These are phyloP conservation scores for Eucommia ulmoides DNA, from an alignment of 257 asterid species.

Conservation along the genomic window DNA sequence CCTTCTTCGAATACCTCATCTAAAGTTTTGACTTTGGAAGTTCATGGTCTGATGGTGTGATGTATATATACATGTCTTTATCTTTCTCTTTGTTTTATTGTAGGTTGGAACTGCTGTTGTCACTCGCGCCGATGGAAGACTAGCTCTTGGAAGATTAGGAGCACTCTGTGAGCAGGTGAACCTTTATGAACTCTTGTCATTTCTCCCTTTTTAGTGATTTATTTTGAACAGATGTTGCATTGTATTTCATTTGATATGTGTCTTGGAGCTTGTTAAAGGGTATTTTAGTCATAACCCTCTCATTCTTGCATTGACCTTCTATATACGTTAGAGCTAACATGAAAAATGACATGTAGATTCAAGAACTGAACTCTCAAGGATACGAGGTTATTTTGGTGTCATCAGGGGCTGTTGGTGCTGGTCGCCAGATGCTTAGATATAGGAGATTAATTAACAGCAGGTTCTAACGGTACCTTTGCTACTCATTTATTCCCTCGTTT, in stretches of 20 bases:
- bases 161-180: conserved; percentile 92
- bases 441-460: conserved; percentile 78
- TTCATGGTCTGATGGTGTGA: conserved; percentile 5
- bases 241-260: no score
- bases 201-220: no score
- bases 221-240: no score
- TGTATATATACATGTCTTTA: no score
- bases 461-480: conserved; percentile 26
- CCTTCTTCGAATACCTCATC: no score
- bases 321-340: conserved; percentile 11
- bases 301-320: not conserved
- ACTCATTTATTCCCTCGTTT: no score
- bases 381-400: conserved; percentile 89
- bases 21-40: not conserved
- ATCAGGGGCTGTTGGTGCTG: conserved; percentile 97
- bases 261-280: no score
- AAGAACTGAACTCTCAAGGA: conserved; percentile 69
- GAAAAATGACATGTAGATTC: conserved; percentile 53
- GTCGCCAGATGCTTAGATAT: conserved; percentile 87
- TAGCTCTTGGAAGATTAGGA: conserved; percentile 96
- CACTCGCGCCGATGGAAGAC: conserved; percentile 61
- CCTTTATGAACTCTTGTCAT: not conserved
- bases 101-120: conserved; percentile 91
- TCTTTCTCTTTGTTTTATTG: conserved; percentile 5
- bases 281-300: not conserved